Evolutionary conservation across 2,329 filamentous ascomycete genomes (phyloP).

Genomic region (Thielaviopsis euricoi): DNA sequence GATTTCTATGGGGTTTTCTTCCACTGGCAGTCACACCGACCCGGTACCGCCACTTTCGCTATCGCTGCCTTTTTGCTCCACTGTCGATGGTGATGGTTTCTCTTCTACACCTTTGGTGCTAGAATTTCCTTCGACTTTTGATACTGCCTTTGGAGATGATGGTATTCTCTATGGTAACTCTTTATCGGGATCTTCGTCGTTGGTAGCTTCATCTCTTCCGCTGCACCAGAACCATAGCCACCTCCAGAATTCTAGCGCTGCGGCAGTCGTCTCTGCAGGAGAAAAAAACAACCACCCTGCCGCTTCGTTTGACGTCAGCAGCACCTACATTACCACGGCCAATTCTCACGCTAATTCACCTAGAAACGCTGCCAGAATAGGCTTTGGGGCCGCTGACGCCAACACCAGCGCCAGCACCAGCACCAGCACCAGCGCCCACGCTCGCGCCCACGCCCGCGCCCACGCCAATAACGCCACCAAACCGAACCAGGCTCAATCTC

Average conservation of each 20-base stretch:
- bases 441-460: not conserved
- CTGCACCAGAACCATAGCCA: not conserved
- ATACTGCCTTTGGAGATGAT: not conserved
- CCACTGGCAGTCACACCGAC: slow-evolving; percentile 5
- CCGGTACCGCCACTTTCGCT: slow-evolving; percentile 4
- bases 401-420: not conserved
- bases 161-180: not conserved
- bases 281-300: not conserved
- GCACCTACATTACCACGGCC: not conserved
- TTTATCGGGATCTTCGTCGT: not conserved
- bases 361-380: not conserved
- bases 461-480: not conserved
- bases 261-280: too few relatives aligned
- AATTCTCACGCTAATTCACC: not conserved
- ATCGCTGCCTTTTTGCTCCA: not conserved
- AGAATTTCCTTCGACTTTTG: slow-evolving; percentile 2
- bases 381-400: not conserved
- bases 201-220: not conserved
- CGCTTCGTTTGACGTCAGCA: not conserved
- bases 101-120: slow-evolving; percentile 5
- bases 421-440: not conserved
- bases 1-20: slow-evolving; percentile 10
- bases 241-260: not conserved
- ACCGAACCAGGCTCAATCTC: not conserved
- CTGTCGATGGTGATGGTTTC: slow-evolving; percentile 5